Evolutionary conservation across 441 rosid genomes (phyloP).

Genomic region (Heliophila coronopifolia): DNA sequence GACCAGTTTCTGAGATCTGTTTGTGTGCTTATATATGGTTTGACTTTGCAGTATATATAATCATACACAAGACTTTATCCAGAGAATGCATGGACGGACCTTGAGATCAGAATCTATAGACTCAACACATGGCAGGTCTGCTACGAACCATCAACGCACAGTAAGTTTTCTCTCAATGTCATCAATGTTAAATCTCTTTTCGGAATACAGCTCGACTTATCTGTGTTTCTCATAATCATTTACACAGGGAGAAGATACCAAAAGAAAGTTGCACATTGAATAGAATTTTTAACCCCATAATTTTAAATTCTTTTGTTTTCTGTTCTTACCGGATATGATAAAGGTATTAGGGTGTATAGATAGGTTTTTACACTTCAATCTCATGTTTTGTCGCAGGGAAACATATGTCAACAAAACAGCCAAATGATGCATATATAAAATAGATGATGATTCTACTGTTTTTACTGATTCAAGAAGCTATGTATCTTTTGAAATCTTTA

Average conservation of each 20-base stretch:
- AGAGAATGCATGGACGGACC: slow-evolving; percentile 37
- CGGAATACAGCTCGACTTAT: background rate
- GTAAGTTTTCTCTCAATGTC: slow-evolving; percentile 34
- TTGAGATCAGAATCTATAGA: slow-evolving; percentile 34
- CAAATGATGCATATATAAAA: slow-evolving; percentile 4
- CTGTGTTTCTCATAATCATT: background rate
- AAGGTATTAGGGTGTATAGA: slow-evolving; percentile 1
- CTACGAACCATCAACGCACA: slow-evolving; percentile 19
- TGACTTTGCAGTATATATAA: slow-evolving; percentile 65
- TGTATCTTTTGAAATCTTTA: background rate
- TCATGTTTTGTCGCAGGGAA: background rate
- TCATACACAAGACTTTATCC: slow-evolving; percentile 50
- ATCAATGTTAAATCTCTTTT: background rate
- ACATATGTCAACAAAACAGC: background rate
- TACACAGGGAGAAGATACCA: slow-evolving; percentile 22
- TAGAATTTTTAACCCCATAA: slow-evolving; percentile 13
- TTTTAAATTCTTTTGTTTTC: slow-evolving; percentile 3
- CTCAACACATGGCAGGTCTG: slow-evolving; percentile 27
- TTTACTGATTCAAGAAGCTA: slow-evolving; percentile 14
- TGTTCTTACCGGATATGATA: background rate
- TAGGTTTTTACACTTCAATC: background rate
- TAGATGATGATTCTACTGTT: background rate
- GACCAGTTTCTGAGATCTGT: background rate
- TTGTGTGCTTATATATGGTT: slow-evolving; percentile 2
- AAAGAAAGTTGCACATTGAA: slow-evolving; percentile 29